Base-by-base conservation (phyloP, 2,329 filamentous ascomycete genomes). In the Microsporum canis region DNA sequence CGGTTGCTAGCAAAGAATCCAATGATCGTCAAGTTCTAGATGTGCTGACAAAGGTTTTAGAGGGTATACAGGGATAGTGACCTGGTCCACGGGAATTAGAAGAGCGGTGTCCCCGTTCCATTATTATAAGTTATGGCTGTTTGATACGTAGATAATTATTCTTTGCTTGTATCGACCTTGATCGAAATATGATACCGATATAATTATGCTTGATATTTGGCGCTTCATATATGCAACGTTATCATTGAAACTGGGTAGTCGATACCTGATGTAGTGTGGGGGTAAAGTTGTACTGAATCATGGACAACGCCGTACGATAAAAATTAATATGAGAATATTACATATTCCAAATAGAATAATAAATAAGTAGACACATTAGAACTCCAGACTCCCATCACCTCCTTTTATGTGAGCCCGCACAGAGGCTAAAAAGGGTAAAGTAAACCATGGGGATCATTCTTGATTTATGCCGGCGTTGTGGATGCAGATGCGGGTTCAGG, bases 31-130 rank as follows among this genome's bases (percentile, higher is more conserved):
- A 70, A 45, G 68, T 76, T 23, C 65, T 76, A 3, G 74, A 74
- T 43, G 75, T 86, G 63, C 71, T 89, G 7, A 78, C 80, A 7
- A 80, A 80, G 67, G 83, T 84, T 10, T 72, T 90, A 63, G 80
- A 84, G 62, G 65, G 51, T 60, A 62, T 58, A 60, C 61, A 57
- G 43, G 38, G 59, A 23, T 55, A 55, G 31, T 17, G 14, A 55
- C 33, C 51, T 31, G 10, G 31, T 34, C 31, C 17, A 7, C 17
- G 49, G 6, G 61, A 59, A 34, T 29, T 55, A 55, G 33, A 55
- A 14, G 14, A 55, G n/a, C 33, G 31, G 51, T 55, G 51, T 36
- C 7, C 29, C 31, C 10, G 3, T 38, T 36, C 33, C 39, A n/a
- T n/a, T 43, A 5, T 36, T 7, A 23, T 36, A 34, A 12, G 8